Evolutionary conservation across 495 filamentous ascomycete genomes (phyloP).

Genomic region (Penicillium canescens): DNA sequence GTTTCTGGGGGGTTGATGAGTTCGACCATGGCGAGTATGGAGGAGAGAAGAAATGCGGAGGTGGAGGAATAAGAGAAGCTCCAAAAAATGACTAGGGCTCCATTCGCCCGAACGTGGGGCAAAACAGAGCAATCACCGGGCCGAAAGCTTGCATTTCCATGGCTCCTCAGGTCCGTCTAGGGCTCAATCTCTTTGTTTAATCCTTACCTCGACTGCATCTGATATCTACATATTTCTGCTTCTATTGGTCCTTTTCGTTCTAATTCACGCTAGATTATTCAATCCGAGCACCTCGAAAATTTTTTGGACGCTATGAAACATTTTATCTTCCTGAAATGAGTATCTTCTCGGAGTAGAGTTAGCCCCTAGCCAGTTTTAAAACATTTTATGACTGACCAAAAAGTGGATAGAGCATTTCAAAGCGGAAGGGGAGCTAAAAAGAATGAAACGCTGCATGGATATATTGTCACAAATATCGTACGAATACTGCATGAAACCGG

Average conservation of each 20-base stretch:
- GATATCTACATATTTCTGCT: not conserved
- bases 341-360: too few species aligned
- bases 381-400: too few species aligned
- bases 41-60: constrained; percentile 3
- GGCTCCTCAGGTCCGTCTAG: not conserved
- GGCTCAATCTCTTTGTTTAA: not conserved
- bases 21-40: constrained; percentile 42
- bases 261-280: constrained; percentile 32
- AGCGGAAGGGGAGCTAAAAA: too few species aligned
- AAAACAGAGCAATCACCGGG: constrained; percentile 16
- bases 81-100: constrained; percentile 9
- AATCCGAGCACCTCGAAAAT: too few species aligned
- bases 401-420: too few species aligned
- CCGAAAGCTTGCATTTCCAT: constrained; percentile 9
- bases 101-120: constrained; percentile 36
- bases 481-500: too few species aligned
- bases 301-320: too few species aligned
- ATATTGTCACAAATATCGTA: too few species aligned
- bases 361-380: too few species aligned
- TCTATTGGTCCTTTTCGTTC: not conserved
- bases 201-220: not conserved
- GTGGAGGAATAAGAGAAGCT: not conserved
- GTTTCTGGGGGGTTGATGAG: constrained; percentile 65
- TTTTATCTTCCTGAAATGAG: too few species aligned
- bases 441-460: too few species aligned